phyloP scores from a whole-genome alignment of 495 filamentous ascomycete genomes.

The Hyphodiscus hymeniophilus region DNA sequence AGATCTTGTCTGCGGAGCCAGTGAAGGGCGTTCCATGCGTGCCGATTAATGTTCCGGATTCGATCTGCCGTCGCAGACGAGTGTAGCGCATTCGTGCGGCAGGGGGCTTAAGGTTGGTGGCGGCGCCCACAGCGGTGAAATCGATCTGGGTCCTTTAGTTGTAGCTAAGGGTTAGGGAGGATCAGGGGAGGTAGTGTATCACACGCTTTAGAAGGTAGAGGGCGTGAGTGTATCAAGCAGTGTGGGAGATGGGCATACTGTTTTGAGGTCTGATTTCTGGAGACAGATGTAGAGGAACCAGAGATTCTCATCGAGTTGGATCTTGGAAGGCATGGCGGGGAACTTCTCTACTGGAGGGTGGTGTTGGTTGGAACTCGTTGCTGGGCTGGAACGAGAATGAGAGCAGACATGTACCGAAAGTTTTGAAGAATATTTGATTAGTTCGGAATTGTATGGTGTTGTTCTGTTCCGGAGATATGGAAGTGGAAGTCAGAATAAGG shows the following conservation, averaged over 20 bases:
- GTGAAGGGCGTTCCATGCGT: conserved; percentile 16
- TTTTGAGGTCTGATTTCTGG: conserved; percentile 25
- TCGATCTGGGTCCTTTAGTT: conserved; percentile 25
- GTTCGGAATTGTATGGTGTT: conserved; percentile 4
- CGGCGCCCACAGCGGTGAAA: conserved; percentile 26
- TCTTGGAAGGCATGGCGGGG: conserved; percentile 23
- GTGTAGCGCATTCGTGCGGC: conserved; percentile 33
- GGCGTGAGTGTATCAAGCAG: not conserved
- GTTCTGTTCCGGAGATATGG: not conserved
- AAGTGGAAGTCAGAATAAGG: not conserved
- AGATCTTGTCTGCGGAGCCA: not conserved
- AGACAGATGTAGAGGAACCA: conserved; percentile 34
- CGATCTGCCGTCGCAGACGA: conserved; percentile 29
- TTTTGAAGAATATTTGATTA: not conserved
- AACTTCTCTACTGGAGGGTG: not conserved
- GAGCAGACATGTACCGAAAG: not conserved
- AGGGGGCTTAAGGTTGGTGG: conserved; percentile 24
- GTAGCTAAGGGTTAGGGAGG: not conserved
- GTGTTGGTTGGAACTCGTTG: not conserved
- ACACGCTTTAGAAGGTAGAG: not conserved
- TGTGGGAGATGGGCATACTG: conserved; percentile 20
- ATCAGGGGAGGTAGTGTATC: too few species aligned
- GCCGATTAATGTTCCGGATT: conserved; percentile 22
- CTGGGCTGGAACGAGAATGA: not conserved
- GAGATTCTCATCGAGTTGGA: conserved; percentile 26